Percentiles rank a stretch among this genome's conserved stretches.
Evolutionary conservation across 345 rosid genomes (phyloP).

Genomic region (Brassica carinata): DNA sequence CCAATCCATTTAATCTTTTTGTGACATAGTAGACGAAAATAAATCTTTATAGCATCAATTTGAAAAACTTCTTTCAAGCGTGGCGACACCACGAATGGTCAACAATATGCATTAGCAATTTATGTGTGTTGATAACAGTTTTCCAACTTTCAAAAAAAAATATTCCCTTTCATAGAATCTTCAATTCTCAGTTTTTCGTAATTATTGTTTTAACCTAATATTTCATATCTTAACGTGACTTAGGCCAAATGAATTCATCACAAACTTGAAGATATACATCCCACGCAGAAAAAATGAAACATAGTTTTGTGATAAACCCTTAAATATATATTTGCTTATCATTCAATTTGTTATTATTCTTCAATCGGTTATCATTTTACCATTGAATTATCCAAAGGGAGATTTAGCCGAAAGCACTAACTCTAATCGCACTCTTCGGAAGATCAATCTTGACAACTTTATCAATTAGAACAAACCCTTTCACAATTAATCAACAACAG

Average conservation of each 20-base stretch:
- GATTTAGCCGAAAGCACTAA: not conserved
- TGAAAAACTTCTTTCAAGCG: too few relatives aligned
- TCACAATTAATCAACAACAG: not conserved
- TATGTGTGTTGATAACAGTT: too few relatives aligned
- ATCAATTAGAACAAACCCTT: not conserved
- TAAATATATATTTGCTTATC: not conserved
- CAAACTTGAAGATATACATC: not conserved
- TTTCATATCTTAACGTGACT: not conserved
- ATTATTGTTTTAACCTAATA: not conserved
- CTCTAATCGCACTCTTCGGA: not conserved
- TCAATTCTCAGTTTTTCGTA: not conserved
- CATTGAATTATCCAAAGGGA: not conserved
- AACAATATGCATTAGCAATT: too few relatives aligned
- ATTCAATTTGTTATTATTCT: not conserved
- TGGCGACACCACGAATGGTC: too few relatives aligned
- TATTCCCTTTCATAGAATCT: conserved; percentile 18
- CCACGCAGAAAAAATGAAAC: not conserved
- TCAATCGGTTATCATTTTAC: not conserved
- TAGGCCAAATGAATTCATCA: not conserved
- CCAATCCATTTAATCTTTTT: too few relatives aligned
- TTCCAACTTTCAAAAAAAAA: too few relatives aligned
- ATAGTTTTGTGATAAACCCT: not conserved
- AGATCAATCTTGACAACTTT: not conserved
- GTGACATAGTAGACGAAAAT: too few relatives aligned
- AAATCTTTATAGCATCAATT: too few relatives aligned